Base-by-base conservation (phyloP, 768 basidiomycete genomes). In the Lactarius hatsudake region DNA sequence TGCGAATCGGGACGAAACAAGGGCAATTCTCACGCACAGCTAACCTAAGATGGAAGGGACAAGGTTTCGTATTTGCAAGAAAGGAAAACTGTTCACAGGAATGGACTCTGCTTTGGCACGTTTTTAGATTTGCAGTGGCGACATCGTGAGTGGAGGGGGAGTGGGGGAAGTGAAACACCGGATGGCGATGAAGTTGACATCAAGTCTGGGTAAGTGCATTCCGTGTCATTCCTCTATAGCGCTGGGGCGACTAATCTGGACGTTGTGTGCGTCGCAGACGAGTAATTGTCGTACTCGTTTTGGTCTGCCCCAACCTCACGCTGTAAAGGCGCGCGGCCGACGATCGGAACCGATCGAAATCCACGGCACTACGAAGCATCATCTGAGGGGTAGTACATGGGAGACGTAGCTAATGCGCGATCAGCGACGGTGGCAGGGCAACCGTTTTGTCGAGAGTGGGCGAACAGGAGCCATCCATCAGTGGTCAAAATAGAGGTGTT, bases 341-440 rank as follows among this genome's bases (percentile, higher is more conserved):
- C 66, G 66, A 63, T 67, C 66, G 66, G 61, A 54, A 48, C 18
- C 28, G 61, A 61, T 66, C 65, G 45, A 42, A 66, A 63, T 63
- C 48, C 38, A 17, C 34, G 26, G 28, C 20, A n/a, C 40, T 30
- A 26, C 23, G 40, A 23, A 13, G 20, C 17, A 32, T 32, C 28
- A n/a, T 34, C 38, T 9, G 9, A 61, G 23, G 61, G 61, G 61
- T 26, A 15, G 54, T 32, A 62, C 32, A 38, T 18, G 61, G 26
- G 34, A 12, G 36, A 38, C 48, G 48, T 12, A 53, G 34, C 34
- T 36, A 4, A n/a, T 51, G 30, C 45, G 32, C 51, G 26, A 53
- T 48, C 32, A 34, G 20, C n/a, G 34, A 34, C 32, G 30, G 55
- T n/a, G 55, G 45, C 45, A 34, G 48, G 51, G n/a, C 51, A 45